A percentile compares a stretch with the other conserved stretches of the same genome.
Evolutionary conservation across 2,329 filamentous ascomycete species (phyloP).

Genomic region (Podosphaera leucotricha): DNA sequence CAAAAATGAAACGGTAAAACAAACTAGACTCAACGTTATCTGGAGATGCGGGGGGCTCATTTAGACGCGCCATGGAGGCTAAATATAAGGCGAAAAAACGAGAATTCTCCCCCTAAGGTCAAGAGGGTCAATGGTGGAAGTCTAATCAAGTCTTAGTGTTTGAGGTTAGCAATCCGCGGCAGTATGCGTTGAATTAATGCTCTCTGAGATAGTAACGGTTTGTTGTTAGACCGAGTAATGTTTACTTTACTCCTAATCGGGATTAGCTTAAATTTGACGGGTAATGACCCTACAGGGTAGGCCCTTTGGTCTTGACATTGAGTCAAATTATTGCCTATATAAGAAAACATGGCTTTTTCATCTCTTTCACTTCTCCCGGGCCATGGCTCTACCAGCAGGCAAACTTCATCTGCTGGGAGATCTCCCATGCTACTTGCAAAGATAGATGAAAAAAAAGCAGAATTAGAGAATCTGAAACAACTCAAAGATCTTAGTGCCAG

Average conservation of each 20-base stretch:
- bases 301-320: too few relatives aligned
- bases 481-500: constrained; percentile 57
- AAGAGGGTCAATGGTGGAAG: not conserved
- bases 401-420: constrained; percentile 28
- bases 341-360: constrained; percentile 33
- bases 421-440: constrained; percentile 48
- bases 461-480: constrained; percentile 57
- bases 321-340: too few relatives aligned
- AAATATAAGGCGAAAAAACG: constrained; percentile 1
- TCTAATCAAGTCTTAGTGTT: not conserved
- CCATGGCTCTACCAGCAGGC: constrained; percentile 30
- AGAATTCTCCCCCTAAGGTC: not conserved
- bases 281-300: not conserved
- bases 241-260: constrained; percentile 12
- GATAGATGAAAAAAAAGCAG: constrained; percentile 67
- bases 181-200: not conserved
- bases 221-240: constrained; percentile 3
- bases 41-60: constrained; percentile 44
- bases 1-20: constrained; percentile 13
- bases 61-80: constrained; percentile 48
- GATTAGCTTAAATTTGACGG: not conserved
- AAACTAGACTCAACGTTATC: constrained; percentile 50
- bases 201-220: not conserved
- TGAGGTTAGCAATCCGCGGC: not conserved
- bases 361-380: constrained; percentile 39